Base-by-base conservation (phyloP, 83 land plant genomes). In the Picea abies region DNA sequence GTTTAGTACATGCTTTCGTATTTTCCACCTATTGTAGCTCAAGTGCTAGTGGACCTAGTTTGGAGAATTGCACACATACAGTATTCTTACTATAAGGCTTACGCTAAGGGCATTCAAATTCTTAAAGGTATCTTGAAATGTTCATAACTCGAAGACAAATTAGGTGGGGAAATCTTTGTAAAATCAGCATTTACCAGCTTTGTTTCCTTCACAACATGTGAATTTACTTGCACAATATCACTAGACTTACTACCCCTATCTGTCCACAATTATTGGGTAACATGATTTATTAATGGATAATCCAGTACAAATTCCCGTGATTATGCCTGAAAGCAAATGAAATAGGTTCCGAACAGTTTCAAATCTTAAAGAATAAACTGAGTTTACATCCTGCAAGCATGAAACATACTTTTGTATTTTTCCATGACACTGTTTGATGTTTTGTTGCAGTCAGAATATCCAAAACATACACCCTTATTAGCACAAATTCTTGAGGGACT, bases 371-470 rank as follows among this genome's bases (percentile, higher is more conserved):
- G 6, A 66, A 9, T 26, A 26, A 68, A 14, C 8, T 16, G 9
- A 47, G 9, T 39, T 71, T 76, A 19, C 49, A 22, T 70, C n/a
- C 23, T 82, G 58, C 62, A 23, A 69, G 19, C 82, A 47, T 19
- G 56, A 5, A 82, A 71, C 5, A 78, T 58, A 5, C 35, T 52
- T 78, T 78, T n/a, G 1, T 29, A 8, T 17, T 20, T 32, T 78
- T 61, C 16, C 29, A 58, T 58, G n/a, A 61, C 52, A 15, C 1
- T 58, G 32, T 61, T 61, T 82, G 80, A 17, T 58, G 19, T 81
- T 63, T 47, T 52, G 7, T 63, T 65, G 83, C 91, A 93, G 95
- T 64, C 69, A 79, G 93, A 93, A 82, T 93, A 90, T 66, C 95
- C 91, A 11, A 87, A 85, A 76, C 83, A 91, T 80, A 87, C 90